Evolutionary conservation across 148 eudicot species (phyloP).

Genomic region (Persicaria maculosa): DNA sequence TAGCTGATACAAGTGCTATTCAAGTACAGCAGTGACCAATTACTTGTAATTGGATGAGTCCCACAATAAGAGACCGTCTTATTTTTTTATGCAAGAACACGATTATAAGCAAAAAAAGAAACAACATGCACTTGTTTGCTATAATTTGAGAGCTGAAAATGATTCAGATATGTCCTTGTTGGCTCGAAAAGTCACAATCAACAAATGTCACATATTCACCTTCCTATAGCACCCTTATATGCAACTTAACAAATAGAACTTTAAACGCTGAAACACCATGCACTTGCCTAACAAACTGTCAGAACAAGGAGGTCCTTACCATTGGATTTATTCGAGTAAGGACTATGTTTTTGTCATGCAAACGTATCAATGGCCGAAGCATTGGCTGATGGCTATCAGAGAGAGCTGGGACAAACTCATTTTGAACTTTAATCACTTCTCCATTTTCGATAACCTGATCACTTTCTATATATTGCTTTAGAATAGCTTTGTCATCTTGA

Average conservation of each 20-base stretch:
- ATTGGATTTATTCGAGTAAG: constrained; percentile 95
- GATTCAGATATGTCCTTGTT: background rate
- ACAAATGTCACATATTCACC: background rate
- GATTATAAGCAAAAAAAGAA: background rate
- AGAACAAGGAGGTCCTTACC: constrained; percentile 31
- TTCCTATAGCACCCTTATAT: background rate
- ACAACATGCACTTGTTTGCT: background rate
- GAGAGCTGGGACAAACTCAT: constrained; percentile 82
- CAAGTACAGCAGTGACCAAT: background rate
- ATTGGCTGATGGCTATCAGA: constrained; percentile 74
- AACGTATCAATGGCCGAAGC: constrained; percentile 79
- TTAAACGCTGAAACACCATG: background rate
- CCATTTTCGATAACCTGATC: constrained; percentile 93
- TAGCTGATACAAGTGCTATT: background rate
- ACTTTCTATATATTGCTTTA: constrained; percentile 93
- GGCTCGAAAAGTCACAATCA: background rate
- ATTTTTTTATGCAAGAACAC: background rate
- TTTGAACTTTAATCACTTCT: constrained; percentile 61
- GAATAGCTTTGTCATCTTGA: constrained; percentile 79
- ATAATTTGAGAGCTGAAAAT: background rate
- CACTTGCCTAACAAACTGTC: background rate
- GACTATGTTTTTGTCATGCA: constrained; percentile 78
- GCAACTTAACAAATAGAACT: background rate
- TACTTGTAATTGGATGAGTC: background rate
- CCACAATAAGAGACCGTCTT: too few relatives aligned